phyloP scores from a whole-genome alignment of 768 basidiomycete species.

The Crepidotus variabilis region DNA sequence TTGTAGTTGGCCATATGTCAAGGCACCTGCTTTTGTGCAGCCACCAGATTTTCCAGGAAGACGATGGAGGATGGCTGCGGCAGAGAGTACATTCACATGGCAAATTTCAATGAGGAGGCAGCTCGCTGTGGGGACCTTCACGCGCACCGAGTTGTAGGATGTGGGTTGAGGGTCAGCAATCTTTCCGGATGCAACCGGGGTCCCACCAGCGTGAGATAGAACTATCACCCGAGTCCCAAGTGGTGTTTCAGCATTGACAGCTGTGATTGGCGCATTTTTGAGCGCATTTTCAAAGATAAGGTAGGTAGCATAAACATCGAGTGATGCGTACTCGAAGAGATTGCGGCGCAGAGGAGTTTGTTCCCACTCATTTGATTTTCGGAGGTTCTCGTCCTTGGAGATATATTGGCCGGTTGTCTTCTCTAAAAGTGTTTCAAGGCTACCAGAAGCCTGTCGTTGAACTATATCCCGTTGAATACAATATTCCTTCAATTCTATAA shows the following conservation, averaged over 20 bases:
- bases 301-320: neutral
- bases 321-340: neutral
- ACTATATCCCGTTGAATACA: neutral
- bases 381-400: neutral
- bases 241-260: neutral
- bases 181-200: constrained; percentile 6
- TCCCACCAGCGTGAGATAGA: constrained; percentile 14
- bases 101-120: constrained; percentile 11
- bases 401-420: neutral
- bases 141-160: neutral
- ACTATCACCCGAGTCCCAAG: constrained; percentile 13
- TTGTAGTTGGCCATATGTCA: neutral
- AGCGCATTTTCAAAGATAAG: constrained; percentile 3
- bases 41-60: neutral
- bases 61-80: constrained; percentile 9
- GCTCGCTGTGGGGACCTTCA: constrained; percentile 8
- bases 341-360: neutral
- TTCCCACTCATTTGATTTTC: constrained; percentile 17
- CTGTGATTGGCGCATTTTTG: neutral
- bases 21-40: neutral
- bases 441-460: neutral
- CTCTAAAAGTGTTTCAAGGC: constrained; percentile 1
- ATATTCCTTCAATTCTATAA: constrained; percentile 3
- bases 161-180: constrained; percentile 6
- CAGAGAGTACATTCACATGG: constrained; percentile 6